Percentiles rank a stretch among this genome's conserved stretches.
Conservation (phyloP, 805 yeast species). For the Cyberlindnera meyerae region DNA sequence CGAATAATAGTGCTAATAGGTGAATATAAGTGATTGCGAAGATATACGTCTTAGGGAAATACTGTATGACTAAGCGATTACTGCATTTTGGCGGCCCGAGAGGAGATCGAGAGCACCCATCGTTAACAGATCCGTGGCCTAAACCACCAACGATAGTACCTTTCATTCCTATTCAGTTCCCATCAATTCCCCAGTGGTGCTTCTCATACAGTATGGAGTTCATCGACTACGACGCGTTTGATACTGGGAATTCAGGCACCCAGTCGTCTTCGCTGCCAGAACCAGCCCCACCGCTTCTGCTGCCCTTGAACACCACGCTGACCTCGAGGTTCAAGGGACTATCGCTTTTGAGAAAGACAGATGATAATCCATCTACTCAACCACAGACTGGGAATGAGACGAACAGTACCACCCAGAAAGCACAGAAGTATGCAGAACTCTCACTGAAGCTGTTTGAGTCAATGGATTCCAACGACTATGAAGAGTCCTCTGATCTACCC, state of each 20-base stretch:
- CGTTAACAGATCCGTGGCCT: not conserved
- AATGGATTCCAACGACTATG: constrained; percentile 1
- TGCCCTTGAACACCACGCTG: constrained; percentile 32
- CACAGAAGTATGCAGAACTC: constrained; percentile 45
- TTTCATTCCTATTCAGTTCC: too few relatives aligned
- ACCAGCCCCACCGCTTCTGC: constrained; percentile 37
- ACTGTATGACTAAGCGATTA: too few relatives aligned
- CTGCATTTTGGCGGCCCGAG: too few relatives aligned
- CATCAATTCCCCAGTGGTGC: too few relatives aligned
- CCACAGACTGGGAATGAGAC: not conserved
- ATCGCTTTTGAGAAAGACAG: constrained; percentile 28
- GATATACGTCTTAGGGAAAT: not conserved
- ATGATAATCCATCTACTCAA: constrained; percentile 1
- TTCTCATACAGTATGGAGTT: too few relatives aligned
- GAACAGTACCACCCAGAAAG: constrained; percentile 20
- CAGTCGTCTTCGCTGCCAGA: constrained; percentile 21
- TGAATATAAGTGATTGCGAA: too few relatives aligned
- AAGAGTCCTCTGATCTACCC: not conserved
- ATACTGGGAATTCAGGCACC: not conserved
- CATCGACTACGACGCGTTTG: constrained; percentile 24
- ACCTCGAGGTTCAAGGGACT: constrained; percentile 35
- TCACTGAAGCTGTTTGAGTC: constrained; percentile 37
- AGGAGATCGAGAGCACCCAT: too few relatives aligned
- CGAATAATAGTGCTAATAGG: not conserved
- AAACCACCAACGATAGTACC: too few relatives aligned